A percentile compares a stretch with the other conserved stretches of the same genome.
These are phyloP conservation scores for Podospora tetraspora DNA, from an alignment of 495 filamentous ascomycete genomes.

Conservation along the genomic window DNA sequence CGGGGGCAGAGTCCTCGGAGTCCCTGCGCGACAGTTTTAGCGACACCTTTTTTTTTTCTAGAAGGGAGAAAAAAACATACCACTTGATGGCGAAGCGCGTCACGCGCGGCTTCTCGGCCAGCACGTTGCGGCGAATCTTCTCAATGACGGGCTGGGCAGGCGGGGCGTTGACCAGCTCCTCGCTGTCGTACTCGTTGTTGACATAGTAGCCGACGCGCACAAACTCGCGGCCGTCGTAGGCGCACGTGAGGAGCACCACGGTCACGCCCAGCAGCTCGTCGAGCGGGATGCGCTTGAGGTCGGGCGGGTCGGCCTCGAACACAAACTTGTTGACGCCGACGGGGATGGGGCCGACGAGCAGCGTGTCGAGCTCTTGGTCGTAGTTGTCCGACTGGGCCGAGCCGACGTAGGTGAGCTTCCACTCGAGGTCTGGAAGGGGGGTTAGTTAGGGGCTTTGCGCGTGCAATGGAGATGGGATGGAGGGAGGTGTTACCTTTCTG, in stretches of 20 bases:
- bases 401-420: slow-evolving; percentile 98
- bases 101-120: slow-evolving; percentile 95
- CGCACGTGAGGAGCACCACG: slow-evolving; percentile 92
- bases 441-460: slow-evolving; percentile 7
- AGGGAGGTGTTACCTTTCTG: slow-evolving; percentile 64
- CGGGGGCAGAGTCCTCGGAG: slow-evolving; percentile 87
- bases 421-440: slow-evolving; percentile 75
- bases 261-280: slow-evolving; percentile 96
- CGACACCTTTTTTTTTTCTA: slow-evolving; percentile 14
- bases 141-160: slow-evolving; percentile 89
- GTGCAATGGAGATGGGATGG: not conserved
- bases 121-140: slow-evolving; percentile 80
- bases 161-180: slow-evolving; percentile 80
- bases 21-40: slow-evolving; percentile 56
- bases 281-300: slow-evolving; percentile 80
- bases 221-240: slow-evolving; percentile 93
- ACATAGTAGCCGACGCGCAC: slow-evolving; percentile 99
- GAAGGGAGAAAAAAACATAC: slow-evolving; percentile 45
- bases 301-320: slow-evolving; percentile 90
- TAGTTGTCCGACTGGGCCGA: slow-evolving; percentile 97
- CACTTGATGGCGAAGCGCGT: slow-evolving; percentile 99
- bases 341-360: slow-evolving; percentile 93
- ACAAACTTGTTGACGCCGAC: slow-evolving; percentile 98
- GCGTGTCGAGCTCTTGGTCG: slow-evolving; percentile 94
- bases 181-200: slow-evolving; percentile 95